phyloP scores from a whole-genome alignment of 2,329 filamentous ascomycete genomes.

The Xylariaceae sp. region DNA sequence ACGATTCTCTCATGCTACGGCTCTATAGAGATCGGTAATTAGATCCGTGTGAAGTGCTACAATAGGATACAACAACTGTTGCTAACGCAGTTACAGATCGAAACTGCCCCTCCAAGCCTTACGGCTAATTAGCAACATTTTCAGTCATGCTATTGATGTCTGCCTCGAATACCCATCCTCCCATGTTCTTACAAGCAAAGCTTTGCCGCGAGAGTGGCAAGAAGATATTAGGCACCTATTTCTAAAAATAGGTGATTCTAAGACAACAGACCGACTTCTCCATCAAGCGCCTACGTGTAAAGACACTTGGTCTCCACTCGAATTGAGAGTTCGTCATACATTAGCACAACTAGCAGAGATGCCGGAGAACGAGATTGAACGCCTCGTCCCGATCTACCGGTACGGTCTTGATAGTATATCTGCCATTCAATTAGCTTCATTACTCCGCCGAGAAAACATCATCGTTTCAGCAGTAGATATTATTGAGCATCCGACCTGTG shows the following conservation, averaged over 20 bases:
- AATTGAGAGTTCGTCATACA: conserved; percentile 59
- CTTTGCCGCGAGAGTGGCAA: conserved; percentile 30
- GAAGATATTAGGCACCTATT: conserved; percentile 34
- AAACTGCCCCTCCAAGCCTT: conserved; percentile 32
- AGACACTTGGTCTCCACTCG: conserved; percentile 43
- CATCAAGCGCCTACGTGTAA: neutral
- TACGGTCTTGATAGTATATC: conserved; percentile 94
- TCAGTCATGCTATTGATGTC: conserved; percentile 34
- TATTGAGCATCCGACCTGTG: conserved; percentile 64
- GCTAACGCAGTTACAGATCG: conserved; percentile 32
- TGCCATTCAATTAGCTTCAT: conserved; percentile 75
- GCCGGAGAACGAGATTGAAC: conserved; percentile 55
- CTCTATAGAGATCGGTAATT: conserved; percentile 66
- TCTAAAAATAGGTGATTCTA: neutral
- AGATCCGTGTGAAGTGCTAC: neutral
- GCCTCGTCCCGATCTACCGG: conserved; percentile 77
- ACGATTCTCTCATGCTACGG: conserved; percentile 61
- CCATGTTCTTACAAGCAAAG: conserved; percentile 22
- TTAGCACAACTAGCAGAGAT: conserved; percentile 65
- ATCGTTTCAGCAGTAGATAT: conserved; percentile 73
- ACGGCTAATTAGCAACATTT: conserved; percentile 37
- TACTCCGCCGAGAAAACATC: conserved; percentile 65
- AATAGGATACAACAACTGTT: neutral
- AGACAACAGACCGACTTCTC: neutral
- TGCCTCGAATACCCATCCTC: conserved; percentile 42